Percentiles rank a stretch among this genome's conserved stretches.
Conservation (phyloP, 2,329 filamentous ascomycete genomes). For the Coleophoma crateriformis region DNA sequence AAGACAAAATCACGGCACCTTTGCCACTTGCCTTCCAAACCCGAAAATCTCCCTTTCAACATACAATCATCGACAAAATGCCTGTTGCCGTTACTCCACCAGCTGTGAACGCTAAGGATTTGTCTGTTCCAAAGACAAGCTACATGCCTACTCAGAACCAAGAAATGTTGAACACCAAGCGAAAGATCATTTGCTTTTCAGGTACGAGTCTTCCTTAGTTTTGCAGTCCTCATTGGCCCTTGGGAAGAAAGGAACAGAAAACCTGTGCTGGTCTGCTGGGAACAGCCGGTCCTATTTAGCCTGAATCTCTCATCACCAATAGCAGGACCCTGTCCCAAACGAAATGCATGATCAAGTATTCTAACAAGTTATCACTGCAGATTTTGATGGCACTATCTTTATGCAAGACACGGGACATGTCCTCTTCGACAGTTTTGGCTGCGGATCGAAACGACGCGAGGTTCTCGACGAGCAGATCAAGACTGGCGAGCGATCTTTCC, state of each 20-base stretch:
- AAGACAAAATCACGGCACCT: too few species aligned
- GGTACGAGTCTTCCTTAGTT: slow-evolving; percentile 29
- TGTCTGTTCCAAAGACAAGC: slow-evolving; percentile 19
- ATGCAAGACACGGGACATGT: slow-evolving; percentile 67
- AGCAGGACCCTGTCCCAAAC: too few species aligned
- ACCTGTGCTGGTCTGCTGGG: too few species aligned
- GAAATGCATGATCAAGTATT: too few species aligned
- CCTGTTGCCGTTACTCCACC: slow-evolving; percentile 32
- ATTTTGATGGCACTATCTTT: slow-evolving; percentile 69
- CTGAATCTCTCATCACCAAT: too few species aligned
- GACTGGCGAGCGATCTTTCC: slow-evolving; percentile 58
- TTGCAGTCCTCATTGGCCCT: slow-evolving; percentile 1
- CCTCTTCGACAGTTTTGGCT: slow-evolving; percentile 61
- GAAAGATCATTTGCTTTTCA: slow-evolving; percentile 55
- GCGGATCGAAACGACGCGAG: slow-evolving; percentile 48
- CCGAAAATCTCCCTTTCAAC: too few species aligned
- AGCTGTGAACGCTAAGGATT: slow-evolving; percentile 23
- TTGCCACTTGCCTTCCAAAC: too few species aligned
- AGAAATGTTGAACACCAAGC: slow-evolving; percentile 34
- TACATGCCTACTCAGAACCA: slow-evolving; percentile 16
- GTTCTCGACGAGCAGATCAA: slow-evolving; percentile 60
- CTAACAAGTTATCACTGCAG: slow-evolving; percentile 26
- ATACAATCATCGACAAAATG: slow-evolving; percentile 25
- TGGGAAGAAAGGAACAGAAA: not conserved
- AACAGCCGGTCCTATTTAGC: too few species aligned